Evolutionary conservation across 331 rosid species (phyloP), one percentile per base, ranked within the genome.

Genomic region (Prunus yedoensis): DNA sequence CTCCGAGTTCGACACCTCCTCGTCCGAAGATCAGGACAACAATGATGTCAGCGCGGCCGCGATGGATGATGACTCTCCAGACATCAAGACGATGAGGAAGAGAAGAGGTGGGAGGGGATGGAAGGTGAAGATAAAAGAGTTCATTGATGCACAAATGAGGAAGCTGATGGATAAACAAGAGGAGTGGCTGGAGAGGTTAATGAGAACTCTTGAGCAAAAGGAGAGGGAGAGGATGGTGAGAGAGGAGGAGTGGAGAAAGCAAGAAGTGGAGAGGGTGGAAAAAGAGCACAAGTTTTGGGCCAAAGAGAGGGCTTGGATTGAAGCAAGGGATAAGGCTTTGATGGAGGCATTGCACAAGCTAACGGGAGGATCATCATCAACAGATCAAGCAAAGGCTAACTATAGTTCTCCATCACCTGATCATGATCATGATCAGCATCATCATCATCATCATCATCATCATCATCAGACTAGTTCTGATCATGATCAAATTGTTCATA

Each of bases 91-190:
- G 54, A 68, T 60, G 82, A 85, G 79, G 71, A 88, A 79, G 66
- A 92, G 77, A 68, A 70, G 76, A 28, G 58, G 66, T 4, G 80
- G 86, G 23, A 76, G 80, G 60, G 77, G 85, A 13, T 89, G 97
- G 97, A 92, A 87, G 71, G 85, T 43, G 28, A 91, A 90, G 90
- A 86, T 95, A 65, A 91, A 87, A 54, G 92, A 88, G 18, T 89
- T 92, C 79, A 87, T 95, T 28, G 99, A 92, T 57, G 79, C 78
- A n/a, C 93, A 95, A 58, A 80, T 95, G 96, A 88, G 83, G 86
- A 90, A 86, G 86, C 75, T 95, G 65, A 89, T 95, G 85, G 97
- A 95, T 82, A 93, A 87, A 79, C 99, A 95, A 71, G 97, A 95
- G 75, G 91, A 85, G 35, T 92, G 97, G 97, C 61, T 95, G 85